phyloP scores from a whole-genome alignment of 768 basidiomycete genomes.

The Xerocomellus amylosporus region DNA sequence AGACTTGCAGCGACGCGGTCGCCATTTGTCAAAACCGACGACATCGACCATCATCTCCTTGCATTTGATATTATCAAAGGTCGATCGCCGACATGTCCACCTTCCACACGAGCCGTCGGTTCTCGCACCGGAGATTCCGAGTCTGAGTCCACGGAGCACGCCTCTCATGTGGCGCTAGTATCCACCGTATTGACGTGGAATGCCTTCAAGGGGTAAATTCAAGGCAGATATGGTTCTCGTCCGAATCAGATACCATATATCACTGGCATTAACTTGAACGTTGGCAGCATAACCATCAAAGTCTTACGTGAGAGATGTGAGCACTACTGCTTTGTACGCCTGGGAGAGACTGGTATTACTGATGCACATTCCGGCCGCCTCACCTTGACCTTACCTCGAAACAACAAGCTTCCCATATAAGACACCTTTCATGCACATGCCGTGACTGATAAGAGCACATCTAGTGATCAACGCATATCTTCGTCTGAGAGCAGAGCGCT shows the following conservation, averaged over 20 bases:
- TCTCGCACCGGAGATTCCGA: background rate
- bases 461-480: no score
- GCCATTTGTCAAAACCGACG: background rate
- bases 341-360: background rate
- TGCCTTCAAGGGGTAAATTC: background rate
- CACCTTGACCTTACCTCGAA: no score
- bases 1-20: background rate
- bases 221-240: no score
- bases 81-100: background rate
- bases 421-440: no score
- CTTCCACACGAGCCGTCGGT: background rate
- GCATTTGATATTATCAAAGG: background rate
- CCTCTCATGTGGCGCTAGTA: background rate
- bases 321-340: background rate
- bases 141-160: background rate
- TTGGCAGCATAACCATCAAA: no score
- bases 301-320: background rate
- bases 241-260: no score
- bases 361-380: no score
- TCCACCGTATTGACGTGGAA: background rate
- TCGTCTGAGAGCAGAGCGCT: no score
- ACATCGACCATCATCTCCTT: background rate
- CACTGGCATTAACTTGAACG: no score
- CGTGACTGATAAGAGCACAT: no score
- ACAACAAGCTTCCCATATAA: no score